Evolutionary conservation across 2,329 filamentous ascomycete genomes (phyloP).

Genomic region (Cytospora paraplurivora): DNA sequence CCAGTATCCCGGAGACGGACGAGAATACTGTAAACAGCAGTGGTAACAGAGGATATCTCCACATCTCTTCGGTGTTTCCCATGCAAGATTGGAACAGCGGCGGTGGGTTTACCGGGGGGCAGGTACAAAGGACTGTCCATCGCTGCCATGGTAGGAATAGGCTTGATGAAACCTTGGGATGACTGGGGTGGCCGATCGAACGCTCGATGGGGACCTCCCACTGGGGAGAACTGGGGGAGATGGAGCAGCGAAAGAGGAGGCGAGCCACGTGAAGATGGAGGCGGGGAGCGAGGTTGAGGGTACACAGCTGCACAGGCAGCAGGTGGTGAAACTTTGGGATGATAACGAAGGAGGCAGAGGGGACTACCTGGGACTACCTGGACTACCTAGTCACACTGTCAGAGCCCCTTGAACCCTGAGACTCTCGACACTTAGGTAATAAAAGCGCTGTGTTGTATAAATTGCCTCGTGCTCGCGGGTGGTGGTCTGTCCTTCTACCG

Average conservation of each 20-base stretch:
- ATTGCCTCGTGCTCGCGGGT: neutral
- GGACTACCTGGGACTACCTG: constrained; percentile 13
- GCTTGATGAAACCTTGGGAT: constrained; percentile 12
- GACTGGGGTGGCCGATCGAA: constrained; percentile 20
- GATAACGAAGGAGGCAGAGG: neutral
- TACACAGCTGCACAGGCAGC: neutral
- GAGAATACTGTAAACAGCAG: neutral
- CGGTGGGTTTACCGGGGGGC: constrained; percentile 9
- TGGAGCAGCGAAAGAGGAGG: neutral
- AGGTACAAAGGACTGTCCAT: constrained; percentile 13
- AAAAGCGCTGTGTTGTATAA: neutral
- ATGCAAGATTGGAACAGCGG: constrained; percentile 26
- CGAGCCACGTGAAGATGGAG: neutral
- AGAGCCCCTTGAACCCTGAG: neutral
- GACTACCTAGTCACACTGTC: neutral
- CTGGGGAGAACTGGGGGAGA: constrained; percentile 4
- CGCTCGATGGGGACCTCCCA: neutral
- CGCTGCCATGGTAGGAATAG: constrained; percentile 14
- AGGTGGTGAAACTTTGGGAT: constrained; percentile 4
- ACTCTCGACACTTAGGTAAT: constrained; percentile 1
- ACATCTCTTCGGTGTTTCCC: constrained; percentile 15
- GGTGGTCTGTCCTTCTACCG: neutral
- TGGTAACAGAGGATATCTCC: constrained; percentile 11
- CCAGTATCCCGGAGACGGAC: neutral
- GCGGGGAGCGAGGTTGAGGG: neutral